Conservation (phyloP, 2,329 filamentous ascomycete species). For the Claviceps maximensis region DNA sequence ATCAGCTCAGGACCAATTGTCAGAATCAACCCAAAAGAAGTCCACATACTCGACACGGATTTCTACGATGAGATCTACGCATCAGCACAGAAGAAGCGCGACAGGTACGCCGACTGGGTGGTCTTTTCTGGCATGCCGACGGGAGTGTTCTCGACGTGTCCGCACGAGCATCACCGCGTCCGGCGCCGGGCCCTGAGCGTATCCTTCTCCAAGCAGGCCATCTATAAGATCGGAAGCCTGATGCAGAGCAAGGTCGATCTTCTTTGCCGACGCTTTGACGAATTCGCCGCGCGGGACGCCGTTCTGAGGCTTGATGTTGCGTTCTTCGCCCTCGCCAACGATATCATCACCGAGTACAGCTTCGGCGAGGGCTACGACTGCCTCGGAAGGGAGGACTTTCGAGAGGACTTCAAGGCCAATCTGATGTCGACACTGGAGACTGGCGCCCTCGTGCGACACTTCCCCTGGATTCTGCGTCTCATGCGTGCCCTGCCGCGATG, state of each 20-base stretch:
- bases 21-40: slow-evolving; percentile 15
- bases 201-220: slow-evolving; percentile 11
- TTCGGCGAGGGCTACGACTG: neutral
- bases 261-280: neutral
- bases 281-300: neutral
- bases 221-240: neutral
- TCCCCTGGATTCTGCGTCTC: neutral
- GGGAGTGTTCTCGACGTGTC: neutral
- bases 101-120: slow-evolving; percentile 1
- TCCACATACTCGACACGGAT: slow-evolving; percentile 16
- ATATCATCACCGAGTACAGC: slow-evolving; percentile 3
- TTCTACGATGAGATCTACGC: slow-evolving; percentile 14
- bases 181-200: slow-evolving; percentile 8
- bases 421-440: neutral
- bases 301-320: neutral
- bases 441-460: neutral
- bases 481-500: neutral
- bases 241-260: neutral
- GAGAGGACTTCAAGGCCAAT: neutral
- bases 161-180: slow-evolving; percentile 5
- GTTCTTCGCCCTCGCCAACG: neutral
- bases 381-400: neutral
- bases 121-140: slow-evolving; percentile 1
- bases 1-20: slow-evolving; percentile 15
- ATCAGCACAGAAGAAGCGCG: neutral